These are phyloP conservation scores for Cladosporium sphaerospermum DNA, from an alignment of 2,329 filamentous ascomycete genomes.

Conservation along the genomic window DNA sequence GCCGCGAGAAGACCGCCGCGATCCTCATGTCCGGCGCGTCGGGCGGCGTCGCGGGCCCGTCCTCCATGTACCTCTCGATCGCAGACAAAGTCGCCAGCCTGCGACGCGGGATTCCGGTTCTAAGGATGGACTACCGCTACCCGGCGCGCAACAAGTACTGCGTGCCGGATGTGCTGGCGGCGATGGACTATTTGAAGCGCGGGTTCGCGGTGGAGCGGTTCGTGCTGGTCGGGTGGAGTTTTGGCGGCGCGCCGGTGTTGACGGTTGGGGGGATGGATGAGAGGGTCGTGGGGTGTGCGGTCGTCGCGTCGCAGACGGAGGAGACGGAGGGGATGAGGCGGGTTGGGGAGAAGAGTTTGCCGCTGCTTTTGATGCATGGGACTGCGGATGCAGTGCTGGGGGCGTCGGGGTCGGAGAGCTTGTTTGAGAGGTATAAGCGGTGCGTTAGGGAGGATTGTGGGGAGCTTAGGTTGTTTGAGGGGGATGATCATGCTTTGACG, in stretches of 20 bases:
- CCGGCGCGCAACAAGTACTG: constrained; percentile 33
- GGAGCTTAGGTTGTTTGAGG: constrained; percentile 35
- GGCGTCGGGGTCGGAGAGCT: constrained; percentile 29
- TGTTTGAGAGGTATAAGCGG: constrained; percentile 34
- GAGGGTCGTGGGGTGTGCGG: constrained; percentile 34
- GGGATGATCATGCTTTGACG: constrained; percentile 39
- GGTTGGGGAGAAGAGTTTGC: constrained; percentile 27
- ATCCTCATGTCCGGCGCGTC: constrained; percentile 36
- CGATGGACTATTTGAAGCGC: constrained; percentile 32
- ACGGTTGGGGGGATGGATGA: constrained; percentile 30
- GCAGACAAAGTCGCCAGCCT: constrained; percentile 37
- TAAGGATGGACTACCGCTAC: constrained; percentile 38
- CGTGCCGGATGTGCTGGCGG: constrained; percentile 32
- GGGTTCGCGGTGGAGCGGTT: constrained; percentile 30
- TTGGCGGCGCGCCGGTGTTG: constrained; percentile 39
- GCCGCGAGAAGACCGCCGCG: constrained; percentile 32
- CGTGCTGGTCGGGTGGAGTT: constrained; percentile 40
- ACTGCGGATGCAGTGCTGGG: constrained; percentile 34
- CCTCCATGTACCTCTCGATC: constrained; percentile 36
- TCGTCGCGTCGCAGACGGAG: constrained; percentile 36
- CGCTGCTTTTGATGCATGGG: constrained; percentile 36
- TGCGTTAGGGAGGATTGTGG: constrained; percentile 22
- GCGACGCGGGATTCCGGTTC: constrained; percentile 32
- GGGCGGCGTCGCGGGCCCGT: constrained; percentile 37
- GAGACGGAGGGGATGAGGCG: constrained; percentile 30